phyloP scores from a whole-genome alignment of 208 protist species.

The Acanthamoeba rhysodes region DNA sequence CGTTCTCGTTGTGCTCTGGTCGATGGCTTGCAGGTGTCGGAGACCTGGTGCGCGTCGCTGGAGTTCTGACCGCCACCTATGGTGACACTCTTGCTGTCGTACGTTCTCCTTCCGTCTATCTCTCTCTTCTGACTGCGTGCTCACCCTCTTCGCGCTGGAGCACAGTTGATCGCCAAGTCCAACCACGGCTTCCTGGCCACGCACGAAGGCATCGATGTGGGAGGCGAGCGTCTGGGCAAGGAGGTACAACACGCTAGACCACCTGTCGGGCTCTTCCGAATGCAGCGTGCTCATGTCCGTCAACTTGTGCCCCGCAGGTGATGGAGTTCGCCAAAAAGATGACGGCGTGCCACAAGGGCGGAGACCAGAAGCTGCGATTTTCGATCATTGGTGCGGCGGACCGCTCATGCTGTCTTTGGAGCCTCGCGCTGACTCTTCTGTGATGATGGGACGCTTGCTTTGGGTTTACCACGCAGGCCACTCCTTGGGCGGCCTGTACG shows the following conservation, averaged over 20 bases:
- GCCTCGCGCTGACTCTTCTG: background rate
- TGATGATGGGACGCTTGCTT: background rate
- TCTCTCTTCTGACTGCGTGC: background rate
- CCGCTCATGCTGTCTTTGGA: background rate
- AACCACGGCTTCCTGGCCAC: constrained; percentile 41
- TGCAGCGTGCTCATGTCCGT: background rate
- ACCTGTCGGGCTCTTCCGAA: background rate
- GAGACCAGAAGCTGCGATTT: background rate
- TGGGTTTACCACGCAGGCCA: background rate
- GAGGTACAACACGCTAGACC: background rate
- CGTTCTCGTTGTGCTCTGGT: background rate
- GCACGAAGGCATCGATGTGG: constrained; percentile 11
- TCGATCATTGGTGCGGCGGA: background rate
- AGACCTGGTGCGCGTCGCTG: constrained; percentile 8
- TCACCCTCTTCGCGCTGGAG: background rate
- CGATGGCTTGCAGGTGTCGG: background rate
- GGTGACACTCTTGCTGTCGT: constrained; percentile 17
- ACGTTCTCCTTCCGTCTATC: background rate
- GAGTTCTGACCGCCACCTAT: background rate
- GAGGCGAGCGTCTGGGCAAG: constrained; percentile 8
- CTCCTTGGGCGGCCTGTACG: background rate
- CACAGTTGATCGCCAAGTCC: constrained; percentile 41
- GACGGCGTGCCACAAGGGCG: background rate
- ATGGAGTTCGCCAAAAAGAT: constrained; percentile 42
- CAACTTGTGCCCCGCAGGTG: background rate